Evolutionary conservation across 306 rosid genomes (phyloP).

Genomic region (Cucumis hystrix): DNA sequence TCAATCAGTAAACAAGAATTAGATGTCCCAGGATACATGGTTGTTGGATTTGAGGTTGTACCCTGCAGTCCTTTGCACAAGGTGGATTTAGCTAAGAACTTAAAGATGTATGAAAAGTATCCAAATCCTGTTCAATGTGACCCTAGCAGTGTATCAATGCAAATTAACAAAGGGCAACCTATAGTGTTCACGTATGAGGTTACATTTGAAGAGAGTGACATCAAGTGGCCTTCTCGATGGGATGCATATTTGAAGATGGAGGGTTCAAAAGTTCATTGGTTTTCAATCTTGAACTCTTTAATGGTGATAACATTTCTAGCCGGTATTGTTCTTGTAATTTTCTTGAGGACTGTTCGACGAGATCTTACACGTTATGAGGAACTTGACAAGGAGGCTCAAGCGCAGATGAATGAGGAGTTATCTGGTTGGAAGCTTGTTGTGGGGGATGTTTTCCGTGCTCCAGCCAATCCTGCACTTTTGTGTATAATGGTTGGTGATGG

Average conservation of each 20-base stretch:
- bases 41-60: constrained; percentile 90
- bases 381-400: constrained; percentile 95
- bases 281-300: constrained; percentile 82
- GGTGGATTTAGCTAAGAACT: constrained; percentile 33
- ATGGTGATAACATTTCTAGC: constrained; percentile 97
- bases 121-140: constrained; percentile 50
- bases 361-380: constrained; percentile 92
- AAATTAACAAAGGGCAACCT: constrained; percentile 62
- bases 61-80: constrained; percentile 69
- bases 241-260: constrained; percentile 99
- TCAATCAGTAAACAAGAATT: constrained; percentile 27
- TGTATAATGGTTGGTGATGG: constrained; percentile 93
- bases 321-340: constrained; percentile 87
- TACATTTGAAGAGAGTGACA: constrained; percentile 74
- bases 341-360: constrained; percentile 84
- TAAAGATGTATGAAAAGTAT: constrained; percentile 41
- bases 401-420: constrained; percentile 96
- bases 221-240: constrained; percentile 98
- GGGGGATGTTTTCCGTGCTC: constrained; percentile 97
- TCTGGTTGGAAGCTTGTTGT: constrained; percentile 99
- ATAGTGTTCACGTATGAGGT: constrained; percentile 70
- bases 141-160: constrained; percentile 60
- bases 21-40: constrained; percentile 74
- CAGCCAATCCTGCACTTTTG: constrained; percentile 51
- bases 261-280: constrained; percentile 96